phyloP scores from a whole-genome alignment of 2,329 filamentous ascomycete genomes.

The Calonectria hongkongensis region DNA sequence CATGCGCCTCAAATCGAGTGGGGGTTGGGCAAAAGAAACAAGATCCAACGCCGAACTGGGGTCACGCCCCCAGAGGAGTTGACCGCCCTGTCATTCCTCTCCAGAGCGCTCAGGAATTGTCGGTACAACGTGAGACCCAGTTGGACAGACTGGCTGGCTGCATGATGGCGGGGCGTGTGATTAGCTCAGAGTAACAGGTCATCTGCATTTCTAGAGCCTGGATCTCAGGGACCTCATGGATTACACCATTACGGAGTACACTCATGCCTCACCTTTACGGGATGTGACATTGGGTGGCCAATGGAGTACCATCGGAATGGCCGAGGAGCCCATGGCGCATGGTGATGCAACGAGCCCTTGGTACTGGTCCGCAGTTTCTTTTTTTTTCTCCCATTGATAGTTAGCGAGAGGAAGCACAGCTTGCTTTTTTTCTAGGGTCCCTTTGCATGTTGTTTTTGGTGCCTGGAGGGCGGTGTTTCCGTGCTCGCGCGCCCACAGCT shows the following conservation, averaged over 20 bases:
- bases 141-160: conserved; percentile 29
- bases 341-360: conserved; percentile 30
- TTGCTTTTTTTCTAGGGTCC: conserved; percentile 20
- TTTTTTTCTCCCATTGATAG: conserved; percentile 33
- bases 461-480: conserved; percentile 2
- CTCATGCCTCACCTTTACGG: conserved; percentile 43
- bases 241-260: conserved; percentile 42
- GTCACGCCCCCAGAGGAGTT: conserved; percentile 48
- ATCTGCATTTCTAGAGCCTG: conserved; percentile 27
- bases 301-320: conserved; percentile 48
- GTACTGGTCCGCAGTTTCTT: conserved; percentile 22
- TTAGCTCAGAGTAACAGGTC: conserved; percentile 13
- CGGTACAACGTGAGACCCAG: conserved; percentile 30
- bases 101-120: conserved; percentile 34
- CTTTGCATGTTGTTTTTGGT: conserved; percentile 8
- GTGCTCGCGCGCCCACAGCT: conserved; percentile 10
- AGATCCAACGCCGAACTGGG: conserved; percentile 54
- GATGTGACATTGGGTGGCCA: conserved; percentile 51
- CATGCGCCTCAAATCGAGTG: conserved; percentile 4
- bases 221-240: conserved; percentile 50
- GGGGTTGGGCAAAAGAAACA: conserved; percentile 16
- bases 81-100: conserved; percentile 39
- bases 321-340: conserved; percentile 42
- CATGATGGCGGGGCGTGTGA: conserved; percentile 35
- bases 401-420: conserved; percentile 20